phyloP scores from a whole-genome alignment of 495 filamentous ascomycete genomes.

The Penicillium daleae region DNA sequence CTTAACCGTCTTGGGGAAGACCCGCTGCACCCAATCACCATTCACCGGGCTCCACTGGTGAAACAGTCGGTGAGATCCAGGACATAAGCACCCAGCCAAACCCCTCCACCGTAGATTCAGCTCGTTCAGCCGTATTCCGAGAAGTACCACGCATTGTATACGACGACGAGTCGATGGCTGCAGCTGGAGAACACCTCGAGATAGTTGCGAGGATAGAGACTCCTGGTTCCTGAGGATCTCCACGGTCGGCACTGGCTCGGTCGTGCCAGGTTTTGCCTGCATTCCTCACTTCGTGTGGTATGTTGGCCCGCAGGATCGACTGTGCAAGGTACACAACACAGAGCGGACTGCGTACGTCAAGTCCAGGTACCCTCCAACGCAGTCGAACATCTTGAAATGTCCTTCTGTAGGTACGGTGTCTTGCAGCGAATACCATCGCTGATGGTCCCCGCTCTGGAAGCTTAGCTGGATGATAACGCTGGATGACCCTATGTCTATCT shows the following conservation, averaged over 20 bases:
- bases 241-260: not conserved
- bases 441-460: not conserved
- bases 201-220: not conserved
- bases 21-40: conserved; percentile 30
- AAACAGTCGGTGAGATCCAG: conserved; percentile 23
- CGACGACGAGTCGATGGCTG: not conserved
- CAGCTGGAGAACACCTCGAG: not conserved
- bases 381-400: not conserved
- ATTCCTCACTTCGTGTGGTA: conserved; percentile 14
- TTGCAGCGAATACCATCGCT: too few species aligned
- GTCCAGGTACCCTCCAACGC: not conserved
- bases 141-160: too few species aligned
- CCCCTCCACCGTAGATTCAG: not conserved
- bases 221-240: not conserved
- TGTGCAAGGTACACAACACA: not conserved
- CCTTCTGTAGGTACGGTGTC: not conserved
- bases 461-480: not conserved
- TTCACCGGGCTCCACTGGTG: conserved; percentile 25
- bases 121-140: not conserved
- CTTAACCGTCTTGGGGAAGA: conserved; percentile 11
- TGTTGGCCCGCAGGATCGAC: not conserved
- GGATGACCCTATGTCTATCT: too few species aligned
- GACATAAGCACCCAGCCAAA: not conserved
- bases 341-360: not conserved
- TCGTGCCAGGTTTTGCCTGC: conserved; percentile 4